Conservation (phyloP, 371 early-diverging fungal genomes). For the Apophysomyces elegans region DNA sequence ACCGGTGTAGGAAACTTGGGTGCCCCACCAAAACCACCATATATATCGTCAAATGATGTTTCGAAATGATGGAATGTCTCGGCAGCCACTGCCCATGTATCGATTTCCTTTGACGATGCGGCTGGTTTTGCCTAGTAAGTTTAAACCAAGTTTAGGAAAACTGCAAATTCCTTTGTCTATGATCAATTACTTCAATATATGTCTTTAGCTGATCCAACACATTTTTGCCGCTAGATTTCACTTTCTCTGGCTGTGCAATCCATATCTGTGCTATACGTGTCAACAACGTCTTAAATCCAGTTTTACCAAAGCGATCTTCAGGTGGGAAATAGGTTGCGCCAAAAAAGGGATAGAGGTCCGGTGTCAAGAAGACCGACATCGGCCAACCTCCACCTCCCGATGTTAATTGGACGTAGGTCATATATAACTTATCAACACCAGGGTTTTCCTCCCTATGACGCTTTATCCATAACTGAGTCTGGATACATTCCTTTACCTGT, state of each 20-base stretch:
- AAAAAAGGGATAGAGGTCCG: conserved; percentile 67
- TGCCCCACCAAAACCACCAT: conserved; percentile 66
- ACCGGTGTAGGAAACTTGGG: conserved; percentile 75
- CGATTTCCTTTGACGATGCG: conserved; percentile 8
- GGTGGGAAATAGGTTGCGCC: conserved; percentile 75
- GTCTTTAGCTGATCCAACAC: conserved; percentile 48
- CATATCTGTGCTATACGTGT: conserved; percentile 51
- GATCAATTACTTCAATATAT: conserved; percentile 31
- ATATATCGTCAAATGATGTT: conserved; percentile 46
- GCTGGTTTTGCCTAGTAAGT: conserved; percentile 28
- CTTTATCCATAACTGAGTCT: neutral
- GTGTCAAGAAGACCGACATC: conserved; percentile 67
- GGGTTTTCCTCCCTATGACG: conserved; percentile 66
- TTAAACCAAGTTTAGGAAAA: neutral
- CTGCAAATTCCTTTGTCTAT: neutral
- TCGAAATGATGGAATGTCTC: conserved; percentile 45
- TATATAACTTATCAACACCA: conserved; percentile 70
- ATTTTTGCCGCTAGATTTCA: conserved; percentile 44
- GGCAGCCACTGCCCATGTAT: conserved; percentile 25
- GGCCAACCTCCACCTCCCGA: conserved; percentile 72
- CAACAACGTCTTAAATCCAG: conserved; percentile 58
- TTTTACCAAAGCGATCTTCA: conserved; percentile 49
- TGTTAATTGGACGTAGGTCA: conserved; percentile 56
- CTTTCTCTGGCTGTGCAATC: conserved; percentile 39
- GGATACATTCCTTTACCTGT: conserved; percentile 29